These are phyloP conservation scores for Dioscorea cayenensis DNA, from an alignment of 116 monocot species.

Conservation along the genomic window DNA sequence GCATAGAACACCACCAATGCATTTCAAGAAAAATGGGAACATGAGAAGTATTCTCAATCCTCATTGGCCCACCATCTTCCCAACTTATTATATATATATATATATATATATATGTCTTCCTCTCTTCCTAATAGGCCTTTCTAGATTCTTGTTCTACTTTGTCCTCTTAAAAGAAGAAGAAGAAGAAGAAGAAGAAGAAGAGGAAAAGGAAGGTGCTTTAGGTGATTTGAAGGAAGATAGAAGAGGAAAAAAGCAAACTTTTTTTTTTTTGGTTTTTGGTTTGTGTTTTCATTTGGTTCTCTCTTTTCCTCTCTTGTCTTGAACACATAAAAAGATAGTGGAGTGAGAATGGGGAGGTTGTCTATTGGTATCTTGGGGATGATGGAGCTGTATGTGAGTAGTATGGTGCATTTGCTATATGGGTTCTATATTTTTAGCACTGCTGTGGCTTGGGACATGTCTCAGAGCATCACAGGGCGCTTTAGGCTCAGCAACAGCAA, in stretches of 20 bases:
- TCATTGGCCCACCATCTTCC: too few species aligned
- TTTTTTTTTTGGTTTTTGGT: too few species aligned
- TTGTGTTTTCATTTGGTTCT: not conserved
- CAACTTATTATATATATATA: too few species aligned
- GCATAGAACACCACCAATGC: too few species aligned
- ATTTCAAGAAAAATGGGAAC: too few species aligned
- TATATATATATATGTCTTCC: too few species aligned
- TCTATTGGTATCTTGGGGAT: constrained; percentile 24
- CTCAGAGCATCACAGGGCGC: constrained; percentile 29
- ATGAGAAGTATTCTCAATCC: too few species aligned
- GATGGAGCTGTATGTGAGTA: constrained; percentile 56
- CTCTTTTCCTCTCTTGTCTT: not conserved
- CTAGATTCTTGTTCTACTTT: not conserved
- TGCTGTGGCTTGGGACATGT: constrained; percentile 62
- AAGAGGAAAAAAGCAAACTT: not conserved
- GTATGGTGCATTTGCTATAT: constrained; percentile 45
- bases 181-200: not conserved
- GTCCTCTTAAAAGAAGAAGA: not conserved
- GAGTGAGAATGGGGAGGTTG: constrained; percentile 24
- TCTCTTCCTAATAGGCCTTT: not conserved
- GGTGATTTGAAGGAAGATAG: not conserved
- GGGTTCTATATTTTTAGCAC: constrained; percentile 81
- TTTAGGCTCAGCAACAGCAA: not conserved
- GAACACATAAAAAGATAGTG: not conserved
- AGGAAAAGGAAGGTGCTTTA: not conserved